Conservation (phyloP, 1,139 yeast genomes). For the Scheffersomyces stambukii region DNA sequence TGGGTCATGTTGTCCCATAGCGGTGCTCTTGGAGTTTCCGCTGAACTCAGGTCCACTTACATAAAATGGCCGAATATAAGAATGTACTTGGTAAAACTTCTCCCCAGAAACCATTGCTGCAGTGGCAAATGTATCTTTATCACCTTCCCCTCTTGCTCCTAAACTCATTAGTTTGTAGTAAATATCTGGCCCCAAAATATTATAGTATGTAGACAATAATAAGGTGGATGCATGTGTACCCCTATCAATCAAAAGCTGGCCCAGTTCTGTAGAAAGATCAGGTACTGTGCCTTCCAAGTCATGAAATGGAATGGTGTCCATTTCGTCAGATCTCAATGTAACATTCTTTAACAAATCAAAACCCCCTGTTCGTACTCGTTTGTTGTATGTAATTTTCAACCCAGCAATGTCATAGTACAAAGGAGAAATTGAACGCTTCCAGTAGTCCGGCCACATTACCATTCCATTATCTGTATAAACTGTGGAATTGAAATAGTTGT, state of each 20-base stretch:
- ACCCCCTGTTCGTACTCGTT: constrained; percentile 17
- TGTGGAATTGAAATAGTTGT: constrained; percentile 43
- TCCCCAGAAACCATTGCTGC: constrained; percentile 48
- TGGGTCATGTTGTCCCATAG: constrained; percentile 37
- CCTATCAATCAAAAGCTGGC: constrained; percentile 52
- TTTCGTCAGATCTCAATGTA: background rate
- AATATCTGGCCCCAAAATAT: constrained; percentile 51
- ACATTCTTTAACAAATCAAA: constrained; percentile 11
- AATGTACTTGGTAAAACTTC: constrained; percentile 47
- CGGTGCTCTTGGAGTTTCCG: constrained; percentile 26
- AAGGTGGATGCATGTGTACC: constrained; percentile 48
- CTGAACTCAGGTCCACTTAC: constrained; percentile 18
- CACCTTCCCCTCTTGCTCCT: constrained; percentile 63
- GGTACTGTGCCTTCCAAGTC: constrained; percentile 56
- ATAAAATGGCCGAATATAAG: constrained; percentile 26
- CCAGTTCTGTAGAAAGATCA: constrained; percentile 57
- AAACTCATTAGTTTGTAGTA: constrained; percentile 53
- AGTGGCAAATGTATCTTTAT: constrained; percentile 57
- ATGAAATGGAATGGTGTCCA: constrained; percentile 28
- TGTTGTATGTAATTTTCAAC: constrained; percentile 22
- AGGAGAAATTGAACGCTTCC: constrained; percentile 73
- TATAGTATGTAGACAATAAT: constrained; percentile 50
- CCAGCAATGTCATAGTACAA: constrained; percentile 62
- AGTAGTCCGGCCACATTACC: constrained; percentile 77
- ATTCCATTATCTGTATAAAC: constrained; percentile 54